Conservation (phyloP, 1,284 basidiomycete genomes). For the Porodaedalea pini region DNA sequence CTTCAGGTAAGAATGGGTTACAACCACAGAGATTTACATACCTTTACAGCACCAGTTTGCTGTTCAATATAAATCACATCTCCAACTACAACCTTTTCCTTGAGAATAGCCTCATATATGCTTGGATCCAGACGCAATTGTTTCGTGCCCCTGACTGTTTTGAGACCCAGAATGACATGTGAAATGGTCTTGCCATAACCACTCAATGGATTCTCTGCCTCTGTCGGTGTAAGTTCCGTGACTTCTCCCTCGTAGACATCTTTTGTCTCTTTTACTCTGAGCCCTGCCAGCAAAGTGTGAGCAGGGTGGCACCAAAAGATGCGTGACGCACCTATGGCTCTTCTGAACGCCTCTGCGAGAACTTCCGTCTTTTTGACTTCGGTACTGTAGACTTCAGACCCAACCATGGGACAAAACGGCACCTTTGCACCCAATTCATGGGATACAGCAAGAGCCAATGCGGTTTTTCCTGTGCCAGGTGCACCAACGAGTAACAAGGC, state of each 20-base stretch:
- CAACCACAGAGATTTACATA: slow-evolving; percentile 32
- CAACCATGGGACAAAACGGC: slow-evolving; percentile 98
- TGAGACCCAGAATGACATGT: slow-evolving; percentile 94
- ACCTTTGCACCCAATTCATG: slow-evolving; percentile 95
- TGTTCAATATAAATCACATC: slow-evolving; percentile 97
- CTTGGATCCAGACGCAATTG: slow-evolving; percentile 92
- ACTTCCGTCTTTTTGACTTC: slow-evolving; percentile 99
- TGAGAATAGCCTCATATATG: slow-evolving; percentile 96
- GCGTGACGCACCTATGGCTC: slow-evolving; percentile 95
- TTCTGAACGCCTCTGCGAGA: slow-evolving; percentile 90
- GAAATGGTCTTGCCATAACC: slow-evolving; percentile 99
- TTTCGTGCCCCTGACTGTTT: slow-evolving; percentile 98
- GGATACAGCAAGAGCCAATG: slow-evolving; percentile 88
- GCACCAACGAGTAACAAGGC: slow-evolving; percentile 86
- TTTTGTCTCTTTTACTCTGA: slow-evolving; percentile 97
- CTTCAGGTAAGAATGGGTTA: not conserved
- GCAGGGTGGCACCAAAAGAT: too few species aligned
- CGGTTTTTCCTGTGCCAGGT: slow-evolving; percentile 94
- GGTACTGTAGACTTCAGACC: slow-evolving; percentile 93
- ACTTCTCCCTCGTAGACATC: slow-evolving; percentile 99
- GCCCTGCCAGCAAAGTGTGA: slow-evolving; percentile 48
- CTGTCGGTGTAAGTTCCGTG: slow-evolving; percentile 93
- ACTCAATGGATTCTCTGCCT: slow-evolving; percentile 91
- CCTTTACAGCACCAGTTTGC: slow-evolving; percentile 95
- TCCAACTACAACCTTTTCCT: slow-evolving; percentile 95